phyloP scores from a whole-genome alignment of 2,329 filamentous ascomycete species.

The Orbilia blumenaviensis region DNA sequence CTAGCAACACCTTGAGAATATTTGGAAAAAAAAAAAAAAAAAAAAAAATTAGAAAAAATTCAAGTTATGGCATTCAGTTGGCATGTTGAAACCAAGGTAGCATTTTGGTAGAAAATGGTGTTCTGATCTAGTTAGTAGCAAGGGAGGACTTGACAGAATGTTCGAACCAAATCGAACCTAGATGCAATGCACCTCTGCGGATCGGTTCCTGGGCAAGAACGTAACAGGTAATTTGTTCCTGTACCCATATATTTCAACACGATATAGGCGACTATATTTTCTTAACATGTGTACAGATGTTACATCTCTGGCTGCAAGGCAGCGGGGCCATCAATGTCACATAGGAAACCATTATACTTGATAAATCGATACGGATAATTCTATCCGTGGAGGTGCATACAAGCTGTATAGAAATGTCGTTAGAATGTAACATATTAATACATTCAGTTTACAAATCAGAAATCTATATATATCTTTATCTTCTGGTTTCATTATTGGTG shows the following conservation, averaged over 20 bases:
- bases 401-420: background rate
- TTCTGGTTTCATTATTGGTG: too few relatives aligned
- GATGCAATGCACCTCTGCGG: background rate
- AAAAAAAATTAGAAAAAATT: too few relatives aligned
- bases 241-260: background rate
- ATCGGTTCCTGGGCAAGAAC: background rate
- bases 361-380: background rate
- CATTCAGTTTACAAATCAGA: background rate
- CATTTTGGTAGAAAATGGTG: constrained; percentile 2
- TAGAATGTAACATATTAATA: background rate
- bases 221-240: constrained; percentile 1
- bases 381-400: background rate
- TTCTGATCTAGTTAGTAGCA: background rate
- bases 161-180: too few relatives aligned
- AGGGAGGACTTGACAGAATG: constrained; percentile 11
- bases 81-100: constrained; percentile 8
- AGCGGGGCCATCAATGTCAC: too few relatives aligned
- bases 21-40: too few relatives aligned
- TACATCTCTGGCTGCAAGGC: too few relatives aligned
- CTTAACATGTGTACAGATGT: too few relatives aligned
- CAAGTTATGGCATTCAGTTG: background rate
- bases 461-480: background rate
- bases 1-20: too few relatives aligned
- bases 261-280: too few relatives aligned
- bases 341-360: too few relatives aligned